Percentiles rank a stretch among this genome's conserved stretches.
Conservation (phyloP, 805 yeast genomes). For the Zygoascus flipseniorum region DNA sequence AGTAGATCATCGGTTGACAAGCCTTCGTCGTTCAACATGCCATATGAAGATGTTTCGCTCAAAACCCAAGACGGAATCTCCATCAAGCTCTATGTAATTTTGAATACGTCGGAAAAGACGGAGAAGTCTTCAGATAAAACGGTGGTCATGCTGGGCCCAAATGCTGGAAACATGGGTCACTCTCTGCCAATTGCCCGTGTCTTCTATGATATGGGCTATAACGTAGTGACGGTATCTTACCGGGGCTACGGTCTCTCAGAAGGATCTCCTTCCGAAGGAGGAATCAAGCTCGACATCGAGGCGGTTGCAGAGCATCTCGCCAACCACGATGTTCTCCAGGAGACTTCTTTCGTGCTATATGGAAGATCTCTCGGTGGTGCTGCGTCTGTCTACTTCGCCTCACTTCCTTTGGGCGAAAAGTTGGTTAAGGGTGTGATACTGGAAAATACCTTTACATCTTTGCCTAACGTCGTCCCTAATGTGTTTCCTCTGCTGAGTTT, state of each 20-base stretch:
- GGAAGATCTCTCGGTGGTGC: conserved; percentile 96
- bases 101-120: conserved; percentile 33
- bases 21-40: conserved; percentile 62
- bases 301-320: conserved; percentile 53
- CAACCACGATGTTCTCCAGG: conserved; percentile 43
- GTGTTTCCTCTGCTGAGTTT: conserved; percentile 59
- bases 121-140: conserved; percentile 50
- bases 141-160: conserved; percentile 73
- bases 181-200: conserved; percentile 71
- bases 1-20: conserved; percentile 56
- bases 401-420: conserved; percentile 34
- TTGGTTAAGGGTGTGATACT: conserved; percentile 57
- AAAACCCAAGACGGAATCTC: conserved; percentile 62
- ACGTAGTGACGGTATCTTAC: conserved; percentile 79
- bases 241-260: conserved; percentile 83
- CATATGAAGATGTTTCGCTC: conserved; percentile 52
- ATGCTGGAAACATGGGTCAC: conserved; percentile 95
- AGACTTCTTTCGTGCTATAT: conserved; percentile 55
- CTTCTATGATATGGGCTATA: conserved; percentile 58
- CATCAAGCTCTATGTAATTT: conserved; percentile 54
- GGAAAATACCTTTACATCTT: conserved; percentile 79
- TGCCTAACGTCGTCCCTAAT: conserved; percentile 52
- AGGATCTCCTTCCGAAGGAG: conserved; percentile 68
- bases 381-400: conserved; percentile 74
- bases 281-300: conserved; percentile 76